Evolutionary conservation across 2,329 filamentous ascomycete species (phyloP).

Genomic region (Emergomyces orientalis): DNA sequence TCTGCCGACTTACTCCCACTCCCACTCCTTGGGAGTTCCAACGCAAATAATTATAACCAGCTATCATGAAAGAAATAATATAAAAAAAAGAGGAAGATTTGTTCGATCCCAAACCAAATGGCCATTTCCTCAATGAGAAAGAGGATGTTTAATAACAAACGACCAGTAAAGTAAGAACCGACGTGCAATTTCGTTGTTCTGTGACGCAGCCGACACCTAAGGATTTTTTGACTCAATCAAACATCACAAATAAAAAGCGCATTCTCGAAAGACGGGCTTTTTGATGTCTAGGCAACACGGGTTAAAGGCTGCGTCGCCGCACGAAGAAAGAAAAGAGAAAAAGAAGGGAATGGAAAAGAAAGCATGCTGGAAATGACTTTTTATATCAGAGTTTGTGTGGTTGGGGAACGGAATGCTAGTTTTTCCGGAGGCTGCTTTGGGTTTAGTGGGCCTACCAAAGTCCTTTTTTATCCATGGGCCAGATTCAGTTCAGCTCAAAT

Average conservation of each 20-base stretch:
- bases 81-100: constrained; percentile 28
- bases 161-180: constrained; percentile 46
- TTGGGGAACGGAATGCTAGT: neutral
- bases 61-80: neutral
- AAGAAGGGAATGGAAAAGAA: constrained; percentile 21
- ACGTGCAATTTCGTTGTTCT: constrained; percentile 70
- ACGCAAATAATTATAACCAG: neutral
- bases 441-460: constrained; percentile 7
- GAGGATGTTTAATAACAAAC: constrained; percentile 32
- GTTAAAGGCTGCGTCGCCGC: constrained; percentile 66
- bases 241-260: constrained; percentile 37
- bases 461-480: no score
- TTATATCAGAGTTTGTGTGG: constrained; percentile 1
- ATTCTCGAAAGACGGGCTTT: neutral
- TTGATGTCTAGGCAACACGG: constrained; percentile 68
- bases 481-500: no score
- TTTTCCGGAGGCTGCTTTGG: constrained; percentile 7
- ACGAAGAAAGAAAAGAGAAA: constrained; percentile 58
- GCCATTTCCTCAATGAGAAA: constrained; percentile 33
- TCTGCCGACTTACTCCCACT: neutral
- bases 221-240: constrained; percentile 29
- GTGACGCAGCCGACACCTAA: constrained; percentile 71
- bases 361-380: neutral
- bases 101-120: constrained; percentile 49
- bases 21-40: no score